Evolutionary conservation across 495 filamentous ascomycete genomes (phyloP).

Genomic region (Aspergillus ostianus): DNA sequence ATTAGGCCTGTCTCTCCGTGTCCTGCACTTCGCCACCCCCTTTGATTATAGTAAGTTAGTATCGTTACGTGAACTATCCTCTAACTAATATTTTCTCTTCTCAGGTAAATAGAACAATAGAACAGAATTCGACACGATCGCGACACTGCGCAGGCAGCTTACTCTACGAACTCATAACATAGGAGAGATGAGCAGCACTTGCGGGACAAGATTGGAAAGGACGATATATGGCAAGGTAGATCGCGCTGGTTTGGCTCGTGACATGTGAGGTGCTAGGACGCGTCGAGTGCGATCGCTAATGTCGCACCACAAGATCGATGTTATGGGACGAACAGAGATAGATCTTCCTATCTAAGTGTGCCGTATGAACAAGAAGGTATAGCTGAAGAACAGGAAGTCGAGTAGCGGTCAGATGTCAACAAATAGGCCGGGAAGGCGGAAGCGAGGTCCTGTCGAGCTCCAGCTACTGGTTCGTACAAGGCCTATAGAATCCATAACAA

Average conservation of each 20-base stretch:
- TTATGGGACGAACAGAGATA: too few relatives aligned
- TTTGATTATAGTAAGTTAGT: conserved; percentile 2
- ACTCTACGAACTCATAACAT: background rate
- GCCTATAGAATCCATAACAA: conserved; percentile 2
- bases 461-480: conserved; percentile 4
- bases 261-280: background rate
- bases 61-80: background rate
- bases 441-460: conserved; percentile 1
- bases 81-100: background rate
- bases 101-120: background rate
- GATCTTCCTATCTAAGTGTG: too few relatives aligned
- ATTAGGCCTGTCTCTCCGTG: conserved; percentile 2
- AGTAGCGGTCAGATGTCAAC: too few relatives aligned
- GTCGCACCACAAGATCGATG: conserved; percentile 2
- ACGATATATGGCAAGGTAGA: conserved; percentile 1
- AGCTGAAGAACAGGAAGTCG: too few relatives aligned
- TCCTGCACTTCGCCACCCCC: conserved; percentile 8
- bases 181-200: background rate
- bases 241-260: background rate
- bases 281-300: background rate
- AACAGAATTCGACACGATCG: background rate
- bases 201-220: conserved; percentile 1
- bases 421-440: too few relatives aligned
- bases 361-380: too few relatives aligned
- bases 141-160: background rate